These are phyloP conservation scores for Haplosporangium gracile DNA, from an alignment of 192 early-diverging fungal genomes.

Conservation along the genomic window DNA sequence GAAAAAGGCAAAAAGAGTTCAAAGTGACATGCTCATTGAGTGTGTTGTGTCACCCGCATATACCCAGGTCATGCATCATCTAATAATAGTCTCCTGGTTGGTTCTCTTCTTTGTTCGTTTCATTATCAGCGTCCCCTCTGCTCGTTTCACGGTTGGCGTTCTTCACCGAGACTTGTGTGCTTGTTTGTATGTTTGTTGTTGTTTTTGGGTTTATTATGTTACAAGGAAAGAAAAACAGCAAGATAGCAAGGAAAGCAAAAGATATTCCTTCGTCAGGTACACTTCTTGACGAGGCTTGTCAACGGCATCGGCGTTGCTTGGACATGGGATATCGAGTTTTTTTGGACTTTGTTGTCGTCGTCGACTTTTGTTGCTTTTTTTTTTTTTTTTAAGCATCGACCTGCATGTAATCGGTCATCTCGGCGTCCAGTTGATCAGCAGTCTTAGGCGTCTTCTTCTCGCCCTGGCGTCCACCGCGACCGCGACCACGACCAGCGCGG, in stretches of 20 bases:
- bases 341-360: background rate
- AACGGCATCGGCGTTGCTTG: background rate
- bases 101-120: no score
- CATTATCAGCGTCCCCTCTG: no score
- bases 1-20: no score
- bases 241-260: background rate
- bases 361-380: background rate
- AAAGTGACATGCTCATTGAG: no score
- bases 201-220: slow-evolving; percentile 3
- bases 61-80: no score
- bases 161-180: background rate
- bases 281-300: background rate
- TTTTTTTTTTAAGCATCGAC: slow-evolving; percentile 35
- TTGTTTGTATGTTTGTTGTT: background rate
- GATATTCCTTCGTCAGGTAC: background rate
- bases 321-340: background rate
- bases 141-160: no score
- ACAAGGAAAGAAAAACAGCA: background rate
- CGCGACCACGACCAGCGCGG: slow-evolving; percentile 40
- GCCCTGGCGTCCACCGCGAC: slow-evolving; percentile 30
- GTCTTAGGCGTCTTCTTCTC: slow-evolving; percentile 49
- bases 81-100: no score
- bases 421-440: slow-evolving; percentile 55
- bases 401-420: slow-evolving; percentile 59
- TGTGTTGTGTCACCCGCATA: no score